A percentile compares a stretch with the other conserved stretches of the same genome.
Evolutionary conservation across 495 filamentous ascomycete genomes (phyloP).

Genomic region (Parathielavia hyrcaniae): DNA sequence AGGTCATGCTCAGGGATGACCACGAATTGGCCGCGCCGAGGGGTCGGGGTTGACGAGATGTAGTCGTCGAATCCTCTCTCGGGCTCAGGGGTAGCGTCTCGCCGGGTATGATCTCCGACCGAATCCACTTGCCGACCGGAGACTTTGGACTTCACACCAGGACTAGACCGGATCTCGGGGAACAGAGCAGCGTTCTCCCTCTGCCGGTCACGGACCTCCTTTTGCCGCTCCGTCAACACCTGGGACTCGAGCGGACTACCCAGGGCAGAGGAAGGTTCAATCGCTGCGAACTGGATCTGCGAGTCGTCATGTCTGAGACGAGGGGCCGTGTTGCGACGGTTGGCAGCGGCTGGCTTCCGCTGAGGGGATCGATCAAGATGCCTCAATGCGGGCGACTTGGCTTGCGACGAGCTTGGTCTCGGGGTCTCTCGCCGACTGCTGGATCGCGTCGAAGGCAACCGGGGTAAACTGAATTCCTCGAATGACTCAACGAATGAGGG

Average conservation of each 20-base stretch:
- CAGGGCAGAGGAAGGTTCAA: conserved; percentile 51
- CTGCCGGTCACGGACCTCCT: conserved; percentile 62
- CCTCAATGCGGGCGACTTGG: conserved; percentile 27
- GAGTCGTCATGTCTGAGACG: conserved; percentile 67
- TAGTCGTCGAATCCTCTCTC: conserved; percentile 50
- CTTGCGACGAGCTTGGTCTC: conserved; percentile 23
- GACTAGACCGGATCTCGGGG: conserved; percentile 59
- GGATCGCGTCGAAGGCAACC: conserved; percentile 20
- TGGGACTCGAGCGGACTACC: conserved; percentile 51
- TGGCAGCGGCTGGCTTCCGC: conserved; percentile 15
- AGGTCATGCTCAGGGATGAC: conserved; percentile 39
- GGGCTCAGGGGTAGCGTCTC: conserved; percentile 38
- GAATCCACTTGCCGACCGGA: neutral
- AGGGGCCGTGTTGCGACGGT: conserved; percentile 25
- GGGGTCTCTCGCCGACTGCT: conserved; percentile 23
- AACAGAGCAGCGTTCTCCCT: conserved; percentile 63
- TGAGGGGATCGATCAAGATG: conserved; percentile 29
- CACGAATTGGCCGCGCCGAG: conserved; percentile 45
- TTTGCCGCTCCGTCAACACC: conserved; percentile 65
- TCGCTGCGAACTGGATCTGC: conserved; percentile 65
- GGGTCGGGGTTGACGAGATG: conserved; percentile 78
- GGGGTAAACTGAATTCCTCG: conserved; percentile 35
- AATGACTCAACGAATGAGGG: conserved; percentile 49
- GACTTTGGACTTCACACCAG: conserved; percentile 32
- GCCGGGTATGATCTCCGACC: conserved; percentile 2